Conservation (phyloP, 441 rosid species). For the Populus hybrid region DNA sequence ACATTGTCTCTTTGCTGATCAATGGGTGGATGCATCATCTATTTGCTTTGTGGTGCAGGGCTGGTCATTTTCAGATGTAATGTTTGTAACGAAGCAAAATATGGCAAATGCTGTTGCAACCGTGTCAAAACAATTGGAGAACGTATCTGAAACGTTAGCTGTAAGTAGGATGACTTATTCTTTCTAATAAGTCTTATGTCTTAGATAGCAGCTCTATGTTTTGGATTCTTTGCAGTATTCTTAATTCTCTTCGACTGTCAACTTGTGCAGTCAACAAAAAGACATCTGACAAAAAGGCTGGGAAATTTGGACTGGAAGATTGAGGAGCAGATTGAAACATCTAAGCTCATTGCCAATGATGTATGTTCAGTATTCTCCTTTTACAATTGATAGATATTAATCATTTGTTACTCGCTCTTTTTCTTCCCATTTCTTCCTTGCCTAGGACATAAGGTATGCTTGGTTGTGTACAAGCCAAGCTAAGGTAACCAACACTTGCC, state of each 20-base stretch:
- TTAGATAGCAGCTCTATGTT: conserved; percentile 16
- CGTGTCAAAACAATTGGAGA: conserved; percentile 77
- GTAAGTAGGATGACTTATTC: conserved; percentile 36
- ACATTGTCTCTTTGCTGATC: conserved; percentile 3
- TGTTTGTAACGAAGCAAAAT: conserved; percentile 87
- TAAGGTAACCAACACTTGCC: neutral
- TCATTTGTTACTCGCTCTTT: neutral
- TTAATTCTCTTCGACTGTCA: conserved; percentile 13
- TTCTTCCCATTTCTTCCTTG: neutral
- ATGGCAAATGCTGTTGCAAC: conserved; percentile 76
- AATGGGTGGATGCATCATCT: neutral
- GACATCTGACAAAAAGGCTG: conserved; percentile 67
- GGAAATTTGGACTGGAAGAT: conserved; percentile 81
- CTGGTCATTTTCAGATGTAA: conserved; percentile 77
- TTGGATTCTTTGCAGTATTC: conserved; percentile 4
- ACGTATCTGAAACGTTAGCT: conserved; percentile 65
- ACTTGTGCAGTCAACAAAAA: conserved; percentile 67
- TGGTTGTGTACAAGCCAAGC: neutral
- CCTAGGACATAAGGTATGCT: neutral
- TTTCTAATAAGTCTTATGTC: conserved; percentile 2
- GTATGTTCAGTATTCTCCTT: conserved; percentile 33
- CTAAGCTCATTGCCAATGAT: conserved; percentile 61
- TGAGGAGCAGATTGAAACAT: conserved; percentile 70
- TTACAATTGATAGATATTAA: neutral
- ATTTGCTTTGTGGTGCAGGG: conserved; percentile 48